Evolutionary conservation across 192 early-diverging fungal genomes (phyloP).

Genomic region (Phycomyces nitens): DNA sequence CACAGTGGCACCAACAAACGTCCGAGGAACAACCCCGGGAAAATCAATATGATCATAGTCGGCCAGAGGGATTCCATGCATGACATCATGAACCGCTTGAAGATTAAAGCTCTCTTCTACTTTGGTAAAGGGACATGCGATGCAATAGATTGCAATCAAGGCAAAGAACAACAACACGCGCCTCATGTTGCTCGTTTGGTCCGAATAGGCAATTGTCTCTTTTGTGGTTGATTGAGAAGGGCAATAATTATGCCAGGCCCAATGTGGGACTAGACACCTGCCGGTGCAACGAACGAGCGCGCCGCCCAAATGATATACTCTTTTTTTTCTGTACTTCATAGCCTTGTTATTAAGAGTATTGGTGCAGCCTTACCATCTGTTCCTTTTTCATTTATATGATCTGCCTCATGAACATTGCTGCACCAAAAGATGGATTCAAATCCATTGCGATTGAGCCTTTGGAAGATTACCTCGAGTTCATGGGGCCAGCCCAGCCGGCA

Average conservation of each 20-base stretch:
- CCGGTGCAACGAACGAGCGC: neutral
- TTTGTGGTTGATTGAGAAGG: neutral
- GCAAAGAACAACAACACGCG: conserved; percentile 19
- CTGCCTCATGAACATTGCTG: neutral
- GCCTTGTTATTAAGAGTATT: too few relatives aligned
- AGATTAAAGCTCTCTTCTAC: conserved; percentile 97
- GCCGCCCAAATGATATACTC: too few relatives aligned
- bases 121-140: conserved; percentile 80
- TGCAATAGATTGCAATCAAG: conserved; percentile 31
- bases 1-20: conserved; percentile 82
- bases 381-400: conserved; percentile 8
- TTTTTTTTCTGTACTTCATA: conserved; percentile 5
- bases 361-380: neutral
- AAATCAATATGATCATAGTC: conserved; percentile 86
- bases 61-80: conserved; percentile 42
- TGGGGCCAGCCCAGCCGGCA: conserved; percentile 21
- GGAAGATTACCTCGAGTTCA: conserved; percentile 22
- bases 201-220: conserved; percentile 2
- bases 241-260: too few relatives aligned
- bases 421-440: conserved; percentile 31
- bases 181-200: conserved; percentile 14
- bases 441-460: conserved; percentile 25
- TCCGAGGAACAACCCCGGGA: conserved; percentile 93
- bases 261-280: too few relatives aligned
- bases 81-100: conserved; percentile 89